Evolutionary conservation across 441 rosid genomes (phyloP).

Genomic region (Aquilaria agallochum): DNA sequence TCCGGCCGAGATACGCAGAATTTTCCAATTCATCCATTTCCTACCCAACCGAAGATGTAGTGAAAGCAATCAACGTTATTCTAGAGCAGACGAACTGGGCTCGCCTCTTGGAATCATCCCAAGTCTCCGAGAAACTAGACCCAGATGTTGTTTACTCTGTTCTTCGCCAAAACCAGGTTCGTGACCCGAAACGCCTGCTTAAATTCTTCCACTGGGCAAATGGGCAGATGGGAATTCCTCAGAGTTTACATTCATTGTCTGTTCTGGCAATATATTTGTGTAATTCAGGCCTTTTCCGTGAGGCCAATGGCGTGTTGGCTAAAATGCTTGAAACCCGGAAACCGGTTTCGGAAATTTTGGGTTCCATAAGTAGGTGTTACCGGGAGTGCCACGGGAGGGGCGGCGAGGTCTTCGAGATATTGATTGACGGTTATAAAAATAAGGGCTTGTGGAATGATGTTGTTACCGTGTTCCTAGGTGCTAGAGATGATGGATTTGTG

Average conservation of each 20-base stretch:
- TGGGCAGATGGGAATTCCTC: constrained; percentile 31
- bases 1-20: constrained; percentile 21
- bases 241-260: constrained; percentile 48
- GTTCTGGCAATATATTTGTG: constrained; percentile 49
- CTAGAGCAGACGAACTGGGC: constrained; percentile 51
- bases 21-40: constrained; percentile 12
- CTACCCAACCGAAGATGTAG: constrained; percentile 22
- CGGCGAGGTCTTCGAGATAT: constrained; percentile 37
- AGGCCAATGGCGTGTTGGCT: constrained; percentile 36
- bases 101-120: constrained; percentile 32
- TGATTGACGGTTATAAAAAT: constrained; percentile 54
- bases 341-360: constrained; percentile 40
- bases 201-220: constrained; percentile 63
- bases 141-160: constrained; percentile 67
- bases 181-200: constrained; percentile 51
- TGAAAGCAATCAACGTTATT: constrained; percentile 38
- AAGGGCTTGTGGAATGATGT: constrained; percentile 50
- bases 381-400: constrained; percentile 25
- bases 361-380: constrained; percentile 38
- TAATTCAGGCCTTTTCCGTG: constrained; percentile 34
- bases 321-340: constrained; percentile 40
- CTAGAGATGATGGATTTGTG: constrained; percentile 29
- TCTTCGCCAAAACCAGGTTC: constrained; percentile 35
- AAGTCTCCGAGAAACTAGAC: constrained; percentile 32
- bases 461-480: constrained; percentile 36